Evolutionary conservation across 2,329 filamentous ascomycete species (phyloP), one percentile per base, ranked within the genome.

Genomic region (Cryphonectria carpinicola): DNA sequence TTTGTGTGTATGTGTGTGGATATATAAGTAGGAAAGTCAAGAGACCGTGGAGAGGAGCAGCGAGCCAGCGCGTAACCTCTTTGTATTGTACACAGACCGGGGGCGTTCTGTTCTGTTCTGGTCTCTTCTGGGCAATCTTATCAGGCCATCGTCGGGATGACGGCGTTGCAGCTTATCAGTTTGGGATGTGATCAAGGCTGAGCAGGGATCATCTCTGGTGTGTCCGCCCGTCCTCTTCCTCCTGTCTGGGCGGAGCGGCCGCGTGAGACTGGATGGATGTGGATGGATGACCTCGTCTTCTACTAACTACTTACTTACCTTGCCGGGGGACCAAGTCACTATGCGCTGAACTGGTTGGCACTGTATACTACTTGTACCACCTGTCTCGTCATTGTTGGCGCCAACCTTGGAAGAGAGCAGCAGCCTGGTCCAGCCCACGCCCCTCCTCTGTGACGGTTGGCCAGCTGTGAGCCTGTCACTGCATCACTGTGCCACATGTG

Each of bases 401-500:
- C 4, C 52, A 17, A 17, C 54, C 54, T 35, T 32, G 28, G 13
- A 32, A 28, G 52, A 28, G 28, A 8, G 28, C 17, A 6, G 13
- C 28, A 25, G 52, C 52, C 43, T 32, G 52, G 52, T 56, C 32
- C 52, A 32, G 13, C 25, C 52, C 52, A 56, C 52, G n/a, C 52
- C 52, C 52, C 52, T 28, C 25, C 13, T 32, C 52, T 5, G 52
- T 56, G 52, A 14, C 25, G 6, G 4, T 28, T 58, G 28, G 28
- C 54, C 14, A 58, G 54, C 28, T 58, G 54, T 58, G 61, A 63
- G 28, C 61, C 61, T 58, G 61, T 46, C 43, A 25, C 61, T 58
- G 25, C 61, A 63, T 65, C 67, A 69, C 61, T 49, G 49, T 65
- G 46, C 65, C 52, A 49, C 67, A 65, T 14, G 58, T 22, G 58